Evolutionary conservation across 2,329 filamentous ascomycete species (phyloP), one percentile per base, ranked within the genome.

Genomic region (Trichoderma sp.): DNA sequence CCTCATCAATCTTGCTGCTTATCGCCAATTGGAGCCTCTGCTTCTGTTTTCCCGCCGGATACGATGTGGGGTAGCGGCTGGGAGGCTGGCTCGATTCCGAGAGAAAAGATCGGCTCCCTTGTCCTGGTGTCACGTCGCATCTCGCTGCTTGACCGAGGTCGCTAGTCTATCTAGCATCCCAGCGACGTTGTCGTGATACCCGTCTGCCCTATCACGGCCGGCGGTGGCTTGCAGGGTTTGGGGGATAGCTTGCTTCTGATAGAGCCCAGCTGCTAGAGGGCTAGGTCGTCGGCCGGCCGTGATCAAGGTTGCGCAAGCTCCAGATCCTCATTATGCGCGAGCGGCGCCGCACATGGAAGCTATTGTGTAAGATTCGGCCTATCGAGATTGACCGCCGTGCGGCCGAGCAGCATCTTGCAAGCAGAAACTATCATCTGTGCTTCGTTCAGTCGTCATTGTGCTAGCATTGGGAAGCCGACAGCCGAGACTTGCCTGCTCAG

Each of bases 281-380:
- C 16, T 45, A 38, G 73, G 64, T 38, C 78, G 76, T 53, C 41
- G 41, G 31, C 62, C 77, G 76, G 76, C 76, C 78, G 78, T 80
- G 79, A 80, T 78, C 76, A 77, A 78, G 77, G 75, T 71, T 78
- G 79, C 78, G 71, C 77, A 78, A 81, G 79, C 78, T 79, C 77
- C 27, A 78, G 77, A 80, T 79, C 76, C 62, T 71, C 75, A 75
- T 77, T 68, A 77, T 78, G 78, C 77, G 75, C 41, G 64, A 69
- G 71, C 75, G 71, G 45, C 64, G 65, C 71, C 56, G 35, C 41
- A 56, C 53, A 75, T 63, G 66, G 27, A 66, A 71, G 45, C 45
- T 64, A 72, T 41, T 41, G 50, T 65, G 38, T 53, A 53, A 56
- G 60, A 56, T 59, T 41, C 62, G 64, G 71, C 60, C 45, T 21